Conservation (phyloP, 73 alveolate species). For the Paramecium bursaria region DNA sequence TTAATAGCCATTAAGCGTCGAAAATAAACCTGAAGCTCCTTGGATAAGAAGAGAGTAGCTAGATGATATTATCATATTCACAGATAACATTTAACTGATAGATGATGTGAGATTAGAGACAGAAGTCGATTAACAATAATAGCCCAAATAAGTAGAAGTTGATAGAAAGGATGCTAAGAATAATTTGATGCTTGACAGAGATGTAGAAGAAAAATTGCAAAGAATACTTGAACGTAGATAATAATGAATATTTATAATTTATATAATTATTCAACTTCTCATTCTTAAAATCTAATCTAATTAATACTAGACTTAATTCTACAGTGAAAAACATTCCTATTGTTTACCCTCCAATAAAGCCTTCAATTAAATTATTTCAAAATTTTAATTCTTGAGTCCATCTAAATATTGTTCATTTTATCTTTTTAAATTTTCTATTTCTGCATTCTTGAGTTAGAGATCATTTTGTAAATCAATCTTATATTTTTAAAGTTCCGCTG, state of each 20-base stretch:
- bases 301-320: too few species aligned
- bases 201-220: slow-evolving; percentile 63
- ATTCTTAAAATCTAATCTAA: too few species aligned
- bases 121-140: slow-evolving; percentile 57
- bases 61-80: slow-evolving; percentile 68
- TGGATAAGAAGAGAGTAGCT: slow-evolving; percentile 71
- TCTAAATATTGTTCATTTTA: too few species aligned
- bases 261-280: too few species aligned
- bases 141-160: background rate
- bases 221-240: slow-evolving; percentile 11
- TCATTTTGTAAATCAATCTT: too few species aligned
- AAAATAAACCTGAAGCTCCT: slow-evolving; percentile 77
- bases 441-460: too few species aligned
- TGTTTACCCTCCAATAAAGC: too few species aligned
- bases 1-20: slow-evolving; percentile 64
- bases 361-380: too few species aligned
- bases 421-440: too few species aligned
- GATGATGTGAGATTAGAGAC: slow-evolving; percentile 66
- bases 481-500: too few species aligned
- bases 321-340: too few species aligned
- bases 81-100: slow-evolving; percentile 69
- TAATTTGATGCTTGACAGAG: slow-evolving; percentile 65
- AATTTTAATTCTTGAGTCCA: too few species aligned
- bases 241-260: slow-evolving; percentile 3
- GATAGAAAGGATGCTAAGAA: slow-evolving; percentile 58